phyloP scores from a whole-genome alignment of 2,329 filamentous ascomycete species.

The Fusarium concolor region DNA sequence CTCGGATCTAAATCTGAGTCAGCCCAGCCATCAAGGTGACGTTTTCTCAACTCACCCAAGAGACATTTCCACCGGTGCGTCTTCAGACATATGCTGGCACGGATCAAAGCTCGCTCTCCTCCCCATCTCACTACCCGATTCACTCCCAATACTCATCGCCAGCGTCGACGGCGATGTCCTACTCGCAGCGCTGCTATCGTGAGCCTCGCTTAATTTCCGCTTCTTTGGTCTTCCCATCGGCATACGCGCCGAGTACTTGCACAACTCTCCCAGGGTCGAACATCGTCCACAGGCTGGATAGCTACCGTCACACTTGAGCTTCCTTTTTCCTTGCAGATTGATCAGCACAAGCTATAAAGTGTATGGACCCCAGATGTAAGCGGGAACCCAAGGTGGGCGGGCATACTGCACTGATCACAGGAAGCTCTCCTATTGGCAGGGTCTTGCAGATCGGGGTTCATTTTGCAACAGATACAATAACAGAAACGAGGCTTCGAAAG shows the following conservation, averaged over 20 bases:
- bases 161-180: conserved; percentile 20
- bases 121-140: conserved; percentile 15
- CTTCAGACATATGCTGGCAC: conserved; percentile 24
- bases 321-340: conserved; percentile 42
- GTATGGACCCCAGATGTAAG: conserved; percentile 9
- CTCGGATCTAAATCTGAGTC: conserved; percentile 31
- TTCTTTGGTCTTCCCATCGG: conserved; percentile 46
- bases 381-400: not conserved
- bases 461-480: not conserved
- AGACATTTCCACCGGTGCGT: conserved; percentile 9
- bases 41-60: conserved; percentile 26
- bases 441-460: conserved; percentile 28
- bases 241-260: conserved; percentile 41
- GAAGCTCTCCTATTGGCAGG: conserved; percentile 41
- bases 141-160: conserved; percentile 16
- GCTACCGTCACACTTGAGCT: conserved; percentile 44
- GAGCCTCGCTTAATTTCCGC: conserved; percentile 33
- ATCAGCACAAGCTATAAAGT: conserved; percentile 3
- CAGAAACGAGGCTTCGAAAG: no score
- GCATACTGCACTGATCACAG: conserved; percentile 45
- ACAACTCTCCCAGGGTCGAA: conserved; percentile 17
- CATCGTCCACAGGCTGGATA: conserved; percentile 42
- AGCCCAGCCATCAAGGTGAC: conserved; percentile 10
- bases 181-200: conserved; percentile 14
- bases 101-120: conserved; percentile 22